These are phyloP conservation scores for Pascua sp. DNA, from an alignment of 1,284 basidiomycete species.

Conservation along the genomic window DNA sequence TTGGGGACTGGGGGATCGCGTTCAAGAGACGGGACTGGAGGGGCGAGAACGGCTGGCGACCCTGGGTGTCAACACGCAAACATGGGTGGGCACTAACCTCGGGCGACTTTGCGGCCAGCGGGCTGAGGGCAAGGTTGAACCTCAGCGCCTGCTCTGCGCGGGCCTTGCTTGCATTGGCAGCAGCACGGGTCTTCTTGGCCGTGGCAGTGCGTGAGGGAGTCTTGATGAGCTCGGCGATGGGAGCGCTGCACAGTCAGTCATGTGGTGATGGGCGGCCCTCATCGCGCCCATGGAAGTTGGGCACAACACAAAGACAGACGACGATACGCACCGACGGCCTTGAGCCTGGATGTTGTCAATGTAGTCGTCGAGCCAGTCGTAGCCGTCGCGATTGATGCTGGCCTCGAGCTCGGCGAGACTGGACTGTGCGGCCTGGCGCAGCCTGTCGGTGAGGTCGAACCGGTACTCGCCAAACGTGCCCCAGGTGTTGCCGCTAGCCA, in stretches of 20 bases:
- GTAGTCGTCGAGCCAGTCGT: conserved; percentile 47
- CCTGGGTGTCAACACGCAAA: conserved; percentile 2
- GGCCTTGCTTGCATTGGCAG: conserved; percentile 24
- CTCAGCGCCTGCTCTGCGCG: conserved; percentile 15
- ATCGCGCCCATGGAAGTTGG: too few species aligned
- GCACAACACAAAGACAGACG: background rate
- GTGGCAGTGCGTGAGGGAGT: conserved; percentile 47
- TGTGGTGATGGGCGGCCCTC: too few species aligned
- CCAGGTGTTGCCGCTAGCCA: conserved; percentile 4
- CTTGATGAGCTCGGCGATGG: conserved; percentile 47
- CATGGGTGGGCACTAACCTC: conserved; percentile 13
- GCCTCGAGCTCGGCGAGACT: conserved; percentile 37
- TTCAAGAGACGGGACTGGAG: conserved; percentile 34
- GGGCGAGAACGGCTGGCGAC: conserved; percentile 35
- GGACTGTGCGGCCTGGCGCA: conserved; percentile 29
- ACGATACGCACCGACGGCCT: conserved; percentile 16
- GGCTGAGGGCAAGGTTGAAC: conserved; percentile 38
- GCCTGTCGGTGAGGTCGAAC: conserved; percentile 29
- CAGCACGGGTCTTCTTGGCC: conserved; percentile 46
- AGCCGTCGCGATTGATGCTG: conserved; percentile 38
- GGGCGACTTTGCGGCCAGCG: conserved; percentile 21
- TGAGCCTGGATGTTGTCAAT: conserved; percentile 37
- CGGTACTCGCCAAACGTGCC: conserved; percentile 32
- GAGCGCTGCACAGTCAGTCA: conserved; percentile 24
- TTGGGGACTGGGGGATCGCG: conserved; percentile 10